Evolutionary conservation across 164 flowering plant species (phyloP).

Genomic region (Sedum album): DNA sequence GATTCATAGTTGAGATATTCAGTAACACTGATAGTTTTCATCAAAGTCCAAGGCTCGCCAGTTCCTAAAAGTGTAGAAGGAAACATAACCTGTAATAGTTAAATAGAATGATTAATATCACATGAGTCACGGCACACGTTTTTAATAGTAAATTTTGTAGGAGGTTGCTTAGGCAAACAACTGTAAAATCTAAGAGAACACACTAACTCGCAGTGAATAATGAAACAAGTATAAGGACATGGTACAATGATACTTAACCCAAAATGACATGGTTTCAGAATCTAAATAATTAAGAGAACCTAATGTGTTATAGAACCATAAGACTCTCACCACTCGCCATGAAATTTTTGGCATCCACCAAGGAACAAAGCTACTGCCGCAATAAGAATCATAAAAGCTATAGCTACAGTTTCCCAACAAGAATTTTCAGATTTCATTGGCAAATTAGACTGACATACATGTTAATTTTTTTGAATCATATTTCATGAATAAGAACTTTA

Average conservation of each 20-base stretch:
- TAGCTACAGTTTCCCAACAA: too few relatives aligned
- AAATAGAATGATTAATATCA: neutral
- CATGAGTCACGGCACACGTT: neutral
- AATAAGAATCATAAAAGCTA: too few relatives aligned
- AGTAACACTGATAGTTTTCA: conserved; percentile 93
- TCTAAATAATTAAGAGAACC: too few relatives aligned
- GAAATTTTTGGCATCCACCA: neutral
- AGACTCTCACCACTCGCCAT: neutral
- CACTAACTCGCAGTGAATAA: too few relatives aligned
- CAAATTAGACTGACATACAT: neutral
- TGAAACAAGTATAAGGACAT: too few relatives aligned
- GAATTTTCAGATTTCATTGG: neutral
- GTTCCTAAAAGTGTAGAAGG: conserved; percentile 88
- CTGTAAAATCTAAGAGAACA: neutral
- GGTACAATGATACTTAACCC: too few relatives aligned
- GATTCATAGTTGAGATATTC: conserved; percentile 89
- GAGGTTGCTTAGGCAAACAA: neutral
- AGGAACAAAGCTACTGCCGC: neutral
- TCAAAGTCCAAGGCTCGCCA: conserved; percentile 83
- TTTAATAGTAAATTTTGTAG: neutral
- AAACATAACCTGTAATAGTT: conserved; percentile 66
- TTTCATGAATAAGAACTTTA: too few relatives aligned
- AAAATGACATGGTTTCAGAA: too few relatives aligned
- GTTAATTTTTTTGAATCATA: neutral
- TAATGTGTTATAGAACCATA: neutral